These are phyloP conservation scores for Blepharisma japonicum DNA, from an alignment of 73 alveolate genomes.

Conservation along the genomic window DNA sequence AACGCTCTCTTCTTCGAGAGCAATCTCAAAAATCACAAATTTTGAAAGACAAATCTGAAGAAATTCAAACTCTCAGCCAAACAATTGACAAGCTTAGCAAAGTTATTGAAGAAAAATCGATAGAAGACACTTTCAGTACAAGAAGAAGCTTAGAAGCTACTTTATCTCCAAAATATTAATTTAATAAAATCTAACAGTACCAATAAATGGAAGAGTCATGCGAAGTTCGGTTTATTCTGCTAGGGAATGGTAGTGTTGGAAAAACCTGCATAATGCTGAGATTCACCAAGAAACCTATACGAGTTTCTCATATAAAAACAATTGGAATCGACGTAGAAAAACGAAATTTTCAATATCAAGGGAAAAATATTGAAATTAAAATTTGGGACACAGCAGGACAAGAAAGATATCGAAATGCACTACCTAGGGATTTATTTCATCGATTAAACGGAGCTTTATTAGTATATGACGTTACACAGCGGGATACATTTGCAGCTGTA, in stretches of 20 bases:
- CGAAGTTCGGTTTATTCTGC: neutral
- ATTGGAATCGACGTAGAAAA: conserved; percentile 22
- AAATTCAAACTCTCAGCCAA: too few species aligned
- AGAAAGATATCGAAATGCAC: conserved; percentile 12
- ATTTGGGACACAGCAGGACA: conserved; percentile 30
- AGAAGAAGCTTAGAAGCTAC: too few species aligned
- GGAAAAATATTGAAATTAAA: neutral
- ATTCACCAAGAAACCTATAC: neutral
- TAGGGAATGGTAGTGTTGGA: conserved; percentile 22
- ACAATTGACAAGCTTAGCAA: too few species aligned
- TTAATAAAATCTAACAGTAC: too few species aligned
- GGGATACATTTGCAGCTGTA: conserved; percentile 13
- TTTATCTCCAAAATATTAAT: too few species aligned
- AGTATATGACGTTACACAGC: neutral
- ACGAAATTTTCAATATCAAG: neutral
- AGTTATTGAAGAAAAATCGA: too few species aligned
- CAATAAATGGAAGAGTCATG: too few species aligned
- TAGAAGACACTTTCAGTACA: too few species aligned
- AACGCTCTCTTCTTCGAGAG: too few species aligned
- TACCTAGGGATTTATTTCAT: conserved; percentile 11
- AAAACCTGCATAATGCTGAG: conserved; percentile 22
- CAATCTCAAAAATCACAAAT: too few species aligned
- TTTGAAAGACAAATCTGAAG: too few species aligned
- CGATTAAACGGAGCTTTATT: conserved; percentile 1
- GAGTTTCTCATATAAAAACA: conserved; percentile 14